Evolutionary conservation across 2,329 filamentous ascomycete species (phyloP), one percentile per base, ranked within the genome.

Genomic region (Aspergillus ruber): DNA sequence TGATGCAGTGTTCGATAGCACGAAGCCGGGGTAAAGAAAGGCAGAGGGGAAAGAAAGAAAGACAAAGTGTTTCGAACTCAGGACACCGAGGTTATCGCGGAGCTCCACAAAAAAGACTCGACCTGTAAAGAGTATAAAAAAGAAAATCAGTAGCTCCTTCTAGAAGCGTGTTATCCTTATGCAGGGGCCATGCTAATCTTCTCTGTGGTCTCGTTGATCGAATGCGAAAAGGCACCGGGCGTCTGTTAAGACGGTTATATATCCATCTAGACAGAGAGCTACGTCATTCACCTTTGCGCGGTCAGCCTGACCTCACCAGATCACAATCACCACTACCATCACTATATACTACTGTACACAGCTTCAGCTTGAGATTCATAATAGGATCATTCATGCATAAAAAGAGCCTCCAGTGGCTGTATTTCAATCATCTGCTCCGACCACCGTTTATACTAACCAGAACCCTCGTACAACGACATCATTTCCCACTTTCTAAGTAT

Each of bases 161-260:
- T 12, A 4, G 25, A 29, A 29, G 25, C 10, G 10, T 29, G 25
- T 29, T 7, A 29, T 29, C 25, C 25, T 29, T 29, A 86, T 82
- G 79, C 79, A 82, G 79, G 80, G 84, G 83, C 83, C 83, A 86
- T 86, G 84, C 84, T 86, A 86, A 84, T 84, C 80, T 84, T 84
- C 81, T 84, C 78, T 82, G 81, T 81, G 76, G 76, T 79, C 80
- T 78, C 77, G 25, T 29, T 29, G 25, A 29, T 10, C 9, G 5
- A 27, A 27, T 27, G 25, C 25, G 8, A 27, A 27, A 27, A 27
- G 25, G 4, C 25, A 27, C 9, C 5, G 4, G 10, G 9, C 25
- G 12, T 4, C 25, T 29, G 25, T 29, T 29, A 29, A 12, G 10
- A 10, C 5, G 3, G 4, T 12, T 29, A 29, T 29, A 29, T 27